A percentile compares a stretch with the other conserved stretches of the same genome.
These are phyloP conservation scores for Lactifluus echinatus DNA, from an alignment of 768 basidiomycete genomes.

Conservation along the genomic window DNA sequence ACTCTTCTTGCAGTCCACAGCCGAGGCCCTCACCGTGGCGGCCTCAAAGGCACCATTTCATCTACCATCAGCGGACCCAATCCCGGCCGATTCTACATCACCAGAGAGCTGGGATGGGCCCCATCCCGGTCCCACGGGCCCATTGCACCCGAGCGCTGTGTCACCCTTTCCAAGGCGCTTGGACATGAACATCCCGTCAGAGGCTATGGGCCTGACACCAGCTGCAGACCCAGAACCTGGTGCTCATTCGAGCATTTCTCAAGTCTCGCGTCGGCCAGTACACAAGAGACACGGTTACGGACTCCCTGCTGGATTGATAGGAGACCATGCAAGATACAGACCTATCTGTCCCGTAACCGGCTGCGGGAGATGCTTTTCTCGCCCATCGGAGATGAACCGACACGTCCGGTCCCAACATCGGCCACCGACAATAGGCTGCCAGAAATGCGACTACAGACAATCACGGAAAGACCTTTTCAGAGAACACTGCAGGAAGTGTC, in stretches of 20 bases:
- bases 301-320: neutral
- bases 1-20: neutral
- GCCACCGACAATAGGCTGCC: conserved; percentile 15
- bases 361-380: conserved; percentile 7
- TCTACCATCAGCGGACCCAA: no score
- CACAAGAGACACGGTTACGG: neutral
- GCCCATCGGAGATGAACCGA: conserved; percentile 10
- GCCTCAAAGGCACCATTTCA: no score
- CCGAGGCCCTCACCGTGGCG: neutral
- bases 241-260: no score
- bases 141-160: no score
- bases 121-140: no score
- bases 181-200: no score
- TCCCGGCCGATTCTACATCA: no score
- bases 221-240: no score
- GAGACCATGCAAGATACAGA: neutral
- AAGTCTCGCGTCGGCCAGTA: neutral
- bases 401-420: conserved; percentile 6
- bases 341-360: neutral
- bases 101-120: no score
- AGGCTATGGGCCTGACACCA: no score
- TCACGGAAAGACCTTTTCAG: conserved; percentile 12
- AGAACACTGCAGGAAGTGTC: conserved; percentile 5
- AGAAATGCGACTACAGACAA: conserved; percentile 10
- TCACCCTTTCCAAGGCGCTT: neutral